phyloP scores from a whole-genome alignment of 1,284 basidiomycete species.

The Earliella scabrosa region DNA sequence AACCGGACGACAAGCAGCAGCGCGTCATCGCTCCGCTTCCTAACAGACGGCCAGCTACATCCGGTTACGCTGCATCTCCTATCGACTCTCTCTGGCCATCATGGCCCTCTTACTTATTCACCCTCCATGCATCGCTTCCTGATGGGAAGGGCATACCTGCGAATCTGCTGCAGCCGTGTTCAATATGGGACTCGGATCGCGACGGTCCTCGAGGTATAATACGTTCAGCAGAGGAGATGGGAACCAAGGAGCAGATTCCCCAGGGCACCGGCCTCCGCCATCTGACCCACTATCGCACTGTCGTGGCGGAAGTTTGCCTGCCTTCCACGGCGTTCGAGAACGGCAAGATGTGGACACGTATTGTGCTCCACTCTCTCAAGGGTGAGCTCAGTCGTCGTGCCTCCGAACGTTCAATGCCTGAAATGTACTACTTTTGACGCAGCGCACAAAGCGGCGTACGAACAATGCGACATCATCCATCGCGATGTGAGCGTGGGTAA shows the following conservation, averaged over 20 bases:
- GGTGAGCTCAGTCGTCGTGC: background rate
- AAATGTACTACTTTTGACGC: background rate
- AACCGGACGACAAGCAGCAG: too few species aligned
- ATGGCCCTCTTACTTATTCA: too few species aligned
- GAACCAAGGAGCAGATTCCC: background rate
- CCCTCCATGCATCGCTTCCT: too few species aligned
- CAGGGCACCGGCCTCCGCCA: background rate
- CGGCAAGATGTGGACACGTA: background rate
- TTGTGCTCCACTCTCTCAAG: background rate
- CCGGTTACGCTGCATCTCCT: too few species aligned
- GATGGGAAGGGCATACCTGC: too few species aligned
- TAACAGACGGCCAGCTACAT: too few species aligned
- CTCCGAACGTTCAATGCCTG: background rate
- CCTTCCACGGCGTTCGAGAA: background rate
- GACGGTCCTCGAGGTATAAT: background rate
- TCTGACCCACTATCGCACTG: slow-evolving; percentile 12
- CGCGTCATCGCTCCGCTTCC: too few species aligned
- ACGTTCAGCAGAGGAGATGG: background rate
- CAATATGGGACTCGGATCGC: too few species aligned
- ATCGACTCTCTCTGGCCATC: too few species aligned
- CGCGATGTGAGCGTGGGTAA: slow-evolving; percentile 16
- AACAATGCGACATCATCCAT: background rate
- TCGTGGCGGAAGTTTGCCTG: slow-evolving; percentile 10
- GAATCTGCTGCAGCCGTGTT: too few species aligned
- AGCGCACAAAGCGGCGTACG: slow-evolving; percentile 4